phyloP scores from a whole-genome alignment of 331 rosid genomes.

The Pyracantha coccinea region DNA sequence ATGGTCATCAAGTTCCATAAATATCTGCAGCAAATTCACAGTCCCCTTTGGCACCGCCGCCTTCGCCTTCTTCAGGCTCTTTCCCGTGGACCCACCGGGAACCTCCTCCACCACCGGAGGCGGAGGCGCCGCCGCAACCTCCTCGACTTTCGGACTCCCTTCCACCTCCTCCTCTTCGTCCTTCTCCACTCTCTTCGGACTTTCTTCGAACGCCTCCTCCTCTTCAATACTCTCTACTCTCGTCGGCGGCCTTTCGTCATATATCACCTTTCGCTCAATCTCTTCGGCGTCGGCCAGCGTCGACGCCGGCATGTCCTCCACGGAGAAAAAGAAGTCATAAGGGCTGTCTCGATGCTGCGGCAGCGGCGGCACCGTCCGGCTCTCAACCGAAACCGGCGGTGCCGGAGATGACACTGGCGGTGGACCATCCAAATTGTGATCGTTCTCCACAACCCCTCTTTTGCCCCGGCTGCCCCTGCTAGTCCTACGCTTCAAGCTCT shows the following conservation, averaged over 20 bases:
- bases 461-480: slow-evolving; percentile 15
- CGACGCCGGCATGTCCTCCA: slow-evolving; percentile 49
- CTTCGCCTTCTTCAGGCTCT: slow-evolving; percentile 40
- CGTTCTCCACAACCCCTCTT: slow-evolving; percentile 18
- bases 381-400: slow-evolving; percentile 15
- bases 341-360: slow-evolving; percentile 29
- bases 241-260: slow-evolving; percentile 30
- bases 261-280: slow-evolving; percentile 26
- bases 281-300: slow-evolving; percentile 40
- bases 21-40: slow-evolving; percentile 37
- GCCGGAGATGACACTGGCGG: slow-evolving; percentile 35
- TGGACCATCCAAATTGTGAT: slow-evolving; percentile 4
- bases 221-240: slow-evolving; percentile 16
- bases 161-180: slow-evolving; percentile 8
- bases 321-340: slow-evolving; percentile 59
- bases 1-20: slow-evolving; percentile 56
- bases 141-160: not conserved
- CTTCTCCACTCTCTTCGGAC: slow-evolving; percentile 20
- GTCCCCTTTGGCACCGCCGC: slow-evolving; percentile 28
- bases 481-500: slow-evolving; percentile 26
- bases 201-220: slow-evolving; percentile 1
- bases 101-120: not conserved
- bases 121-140: not conserved
- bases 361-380: slow-evolving; percentile 12
- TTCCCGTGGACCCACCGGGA: slow-evolving; percentile 11